phyloP scores from a whole-genome alignment of 1,284 basidiomycete species.

The Heterobasidion parviporum region DNA sequence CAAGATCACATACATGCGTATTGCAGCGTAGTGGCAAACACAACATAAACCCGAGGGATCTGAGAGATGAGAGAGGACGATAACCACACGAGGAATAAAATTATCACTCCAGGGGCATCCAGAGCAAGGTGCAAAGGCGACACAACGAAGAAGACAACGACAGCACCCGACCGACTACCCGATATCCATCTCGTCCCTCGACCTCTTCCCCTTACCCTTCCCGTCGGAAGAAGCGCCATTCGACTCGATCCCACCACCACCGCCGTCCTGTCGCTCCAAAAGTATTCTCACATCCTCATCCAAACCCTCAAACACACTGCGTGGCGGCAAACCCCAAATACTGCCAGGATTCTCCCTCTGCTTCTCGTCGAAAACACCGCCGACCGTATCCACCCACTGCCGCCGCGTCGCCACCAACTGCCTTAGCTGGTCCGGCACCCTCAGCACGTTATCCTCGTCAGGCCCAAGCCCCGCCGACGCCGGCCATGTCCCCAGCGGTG shows the following conservation, averaged over 20 bases:
- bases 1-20: too few relatives aligned
- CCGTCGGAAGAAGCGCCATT: conserved; percentile 19
- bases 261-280: conserved; percentile 23
- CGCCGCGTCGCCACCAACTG: conserved; percentile 63
- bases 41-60: not conserved
- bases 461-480: conserved; percentile 60
- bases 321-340: conserved; percentile 65
- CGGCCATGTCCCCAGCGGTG: conserved; percentile 37
- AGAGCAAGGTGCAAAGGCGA: not conserved
- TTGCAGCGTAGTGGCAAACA: not conserved
- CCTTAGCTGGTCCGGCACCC: conserved; percentile 65
- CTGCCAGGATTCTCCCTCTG: conserved; percentile 55
- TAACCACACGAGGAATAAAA: not conserved
- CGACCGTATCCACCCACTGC: conserved; percentile 67
- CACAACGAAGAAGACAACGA: not conserved
- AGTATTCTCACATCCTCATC: conserved; percentile 48
- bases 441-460: conserved; percentile 56
- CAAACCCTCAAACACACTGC: conserved; percentile 68
- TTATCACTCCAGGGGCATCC: not conserved
- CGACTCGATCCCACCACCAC: not conserved
- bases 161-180: conserved; percentile 25
- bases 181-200: conserved; percentile 48
- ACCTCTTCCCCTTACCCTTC: conserved; percentile 49
- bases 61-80: not conserved
- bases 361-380: conserved; percentile 58